Base-by-base conservation (phyloP, 2,329 filamentous ascomycete species). In the Ophiocordyceps polyrhachis-furcata region DNA sequence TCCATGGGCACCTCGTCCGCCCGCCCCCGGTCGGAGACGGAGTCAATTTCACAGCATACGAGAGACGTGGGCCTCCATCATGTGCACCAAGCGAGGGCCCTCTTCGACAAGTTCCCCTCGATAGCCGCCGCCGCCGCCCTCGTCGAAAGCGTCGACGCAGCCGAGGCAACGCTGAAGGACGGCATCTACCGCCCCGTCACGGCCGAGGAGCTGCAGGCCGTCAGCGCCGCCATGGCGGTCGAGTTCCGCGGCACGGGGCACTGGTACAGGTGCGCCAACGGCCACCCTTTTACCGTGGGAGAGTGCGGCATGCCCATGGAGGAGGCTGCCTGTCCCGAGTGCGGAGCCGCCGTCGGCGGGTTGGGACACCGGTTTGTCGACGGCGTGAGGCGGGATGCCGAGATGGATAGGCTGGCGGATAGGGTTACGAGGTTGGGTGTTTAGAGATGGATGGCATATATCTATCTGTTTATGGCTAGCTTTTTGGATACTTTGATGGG, bases 281-380 rank as follows among this genome's bases (percentile, higher is more conserved):
- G 68, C 2, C 73, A 79, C 53, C 69, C 72, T 3, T 79, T 83
- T 49, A 74, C 76, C 0, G 66, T 82, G 29, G 77, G 76, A 1
- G 74, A 82, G 48, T 81, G 78, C 52, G 78, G 78, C 1, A 73
- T 75, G 67, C 73, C 79, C 0, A 79, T 81, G 74, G 48, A 83
- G 55, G 45, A 52, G 19, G 67, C 76, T 1, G 56, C 57, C 1
- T 85, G 80, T 50, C 76, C 79, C 0, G 70, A 83, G 51, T 84
- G 79, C 49, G 68, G 65, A 2, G 65, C 66, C 1, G 49, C 57
- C 0, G 67, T 83, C 28, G 79, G 78, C 2, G 79, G 79, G 0
- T 53, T 38, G n/a, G n/a, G 4, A 14, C 35, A 38, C 17, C n/a
- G 11, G n/a, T 14, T 38, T 12, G 17, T 38, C 5, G n/a, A 38